Evolutionary conservation across 2,329 filamentous ascomycete genomes (phyloP), one percentile per base, ranked within the genome.

Genomic region (Apiospora saccharicola): DNA sequence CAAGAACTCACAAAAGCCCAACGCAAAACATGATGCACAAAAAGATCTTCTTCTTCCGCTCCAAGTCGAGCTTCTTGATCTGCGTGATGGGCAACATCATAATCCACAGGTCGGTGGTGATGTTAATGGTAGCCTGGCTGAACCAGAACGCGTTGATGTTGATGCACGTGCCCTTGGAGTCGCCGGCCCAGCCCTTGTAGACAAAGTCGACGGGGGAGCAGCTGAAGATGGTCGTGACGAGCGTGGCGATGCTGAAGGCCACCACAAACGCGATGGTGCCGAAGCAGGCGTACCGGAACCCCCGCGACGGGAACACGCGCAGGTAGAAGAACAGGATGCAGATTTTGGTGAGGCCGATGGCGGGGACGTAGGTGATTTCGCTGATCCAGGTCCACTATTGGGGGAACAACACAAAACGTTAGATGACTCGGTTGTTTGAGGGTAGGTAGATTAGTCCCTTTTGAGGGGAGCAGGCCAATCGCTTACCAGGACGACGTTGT

Each of bases 321-420:
- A 64, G 57, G 57, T 41, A 64, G 57, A 64, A 64, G 57, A 22
- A 41, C 19, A 64, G 34, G 19, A 64, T 22, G 57, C 57, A 64
- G 57, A 64, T 64, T 34, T 64, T 64, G 57, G 57, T 64, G 34
- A 64, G n/a, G 57, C 57, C 57, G 57, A 64, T 64, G 34, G 57
- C 57, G 30, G 57, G 57, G 3, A 64, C 57, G 57, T 64, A 64
- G 57, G 57, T 64, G 57, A 64, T n/a, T 10, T 64, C 57, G 57
- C 8, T 64, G 30, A 64, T 41, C 57, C 57, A 64, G 57, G 34
- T 64, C 8, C n/a, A 64, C 57, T 64, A n/a, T n/a, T n/a, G n/a
- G 7, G 3, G 16, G 19, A 26, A 10, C 22, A n/a, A 41, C 10
- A 7, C 1, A 2, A 3, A 7, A 3, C 1, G 19, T 64, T 24